A percentile compares a stretch with the other conserved stretches of the same genome.
These are phyloP conservation scores for Afroboletus lepidellus DNA, from an alignment of 1,284 basidiomycete species.

Conservation along the genomic window DNA sequence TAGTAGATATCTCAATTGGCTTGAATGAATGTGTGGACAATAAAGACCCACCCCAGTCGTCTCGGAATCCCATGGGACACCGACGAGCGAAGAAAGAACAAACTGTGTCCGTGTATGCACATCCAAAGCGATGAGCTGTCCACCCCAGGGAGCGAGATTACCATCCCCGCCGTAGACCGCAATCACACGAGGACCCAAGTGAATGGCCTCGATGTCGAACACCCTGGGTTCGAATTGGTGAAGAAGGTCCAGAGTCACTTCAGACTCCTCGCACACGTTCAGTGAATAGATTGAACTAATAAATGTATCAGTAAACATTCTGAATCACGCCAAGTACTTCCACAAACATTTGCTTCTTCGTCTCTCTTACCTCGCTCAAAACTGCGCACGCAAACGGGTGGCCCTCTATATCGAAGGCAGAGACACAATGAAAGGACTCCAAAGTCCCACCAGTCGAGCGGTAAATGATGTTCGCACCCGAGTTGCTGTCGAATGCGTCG, in stretches of 20 bases:
- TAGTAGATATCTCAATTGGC: background rate
- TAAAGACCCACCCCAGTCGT: background rate
- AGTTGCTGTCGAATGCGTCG: slow-evolving; percentile 4
- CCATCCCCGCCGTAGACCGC: background rate
- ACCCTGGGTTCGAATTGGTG: background rate
- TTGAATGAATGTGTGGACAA: background rate
- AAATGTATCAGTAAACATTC: background rate
- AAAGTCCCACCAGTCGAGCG: slow-evolving; percentile 5
- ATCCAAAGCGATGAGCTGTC: background rate
- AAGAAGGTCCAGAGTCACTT: background rate
- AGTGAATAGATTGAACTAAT: background rate
- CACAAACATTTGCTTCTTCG: slow-evolving; percentile 6
- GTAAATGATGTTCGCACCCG: slow-evolving; percentile 15
- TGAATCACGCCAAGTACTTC: background rate
- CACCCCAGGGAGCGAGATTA: background rate
- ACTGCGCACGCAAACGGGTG: slow-evolving; percentile 20
- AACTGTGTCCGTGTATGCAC: background rate
- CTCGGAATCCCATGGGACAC: background rate
- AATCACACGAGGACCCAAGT: background rate
- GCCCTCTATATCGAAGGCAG: slow-evolving; percentile 17
- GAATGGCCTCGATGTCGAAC: background rate
- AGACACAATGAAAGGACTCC: slow-evolving; percentile 13
- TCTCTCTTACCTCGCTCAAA: slow-evolving; percentile 4
- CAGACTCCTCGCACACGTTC: background rate
- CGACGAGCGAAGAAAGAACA: background rate